Base-by-base conservation (phyloP, 2,329 filamentous ascomycete genomes). In the Fusarium beomiforme region DNA sequence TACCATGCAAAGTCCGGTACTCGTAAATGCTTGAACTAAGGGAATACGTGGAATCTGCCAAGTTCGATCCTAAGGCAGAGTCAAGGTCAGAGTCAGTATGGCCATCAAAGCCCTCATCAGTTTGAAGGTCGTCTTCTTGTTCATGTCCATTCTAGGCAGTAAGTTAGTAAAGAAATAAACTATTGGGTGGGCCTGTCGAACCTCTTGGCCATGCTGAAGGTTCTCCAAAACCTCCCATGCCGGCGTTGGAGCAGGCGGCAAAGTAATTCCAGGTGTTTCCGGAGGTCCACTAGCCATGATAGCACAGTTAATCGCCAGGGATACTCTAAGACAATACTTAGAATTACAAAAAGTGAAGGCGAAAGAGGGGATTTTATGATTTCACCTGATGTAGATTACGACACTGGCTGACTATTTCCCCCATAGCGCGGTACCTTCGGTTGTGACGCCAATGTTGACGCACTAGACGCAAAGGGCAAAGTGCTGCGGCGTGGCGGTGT, bases 191-290 rank as follows among this genome's bases (percentile, higher is more conserved):
- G 10, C 1, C 9, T 31, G 14, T n/a, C 42, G 10, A 9, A 62
- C 62, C 59, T 50, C 36, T 21, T 65, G 36, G 16, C 16, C 37
- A 5, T 63, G 50, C 19, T 65, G 42, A 9, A 65, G 43, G 26
- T 46, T 57, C 24, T 65, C 19, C 16, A 65, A 24, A 19, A 65
- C 51, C n/a, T 63, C 49, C 62, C 62, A 65, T 3, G 62, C 62
- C 1, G 62, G 62, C 3, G 58, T 63, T 34, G 62, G 62, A 17
- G 62, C 36, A 3, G 58, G 58, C 17, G 62, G 62, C 12, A 65
- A 16, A 34, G 49, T 24, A 16, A 55, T 12, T 0, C 24, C 42
- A 6, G 58, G 29, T 3, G 49, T 23, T 23, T n/a, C 31, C 2
- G 31, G n/a, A 11, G 36, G 37, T 29, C 44, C 43, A 8, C 17